Percentiles rank a stretch among this genome's conserved stretches.
These are phyloP conservation scores for Hyparrhenia diplandra DNA, from an alignment of 176 grass and related monocot genomes.

Conservation along the genomic window DNA sequence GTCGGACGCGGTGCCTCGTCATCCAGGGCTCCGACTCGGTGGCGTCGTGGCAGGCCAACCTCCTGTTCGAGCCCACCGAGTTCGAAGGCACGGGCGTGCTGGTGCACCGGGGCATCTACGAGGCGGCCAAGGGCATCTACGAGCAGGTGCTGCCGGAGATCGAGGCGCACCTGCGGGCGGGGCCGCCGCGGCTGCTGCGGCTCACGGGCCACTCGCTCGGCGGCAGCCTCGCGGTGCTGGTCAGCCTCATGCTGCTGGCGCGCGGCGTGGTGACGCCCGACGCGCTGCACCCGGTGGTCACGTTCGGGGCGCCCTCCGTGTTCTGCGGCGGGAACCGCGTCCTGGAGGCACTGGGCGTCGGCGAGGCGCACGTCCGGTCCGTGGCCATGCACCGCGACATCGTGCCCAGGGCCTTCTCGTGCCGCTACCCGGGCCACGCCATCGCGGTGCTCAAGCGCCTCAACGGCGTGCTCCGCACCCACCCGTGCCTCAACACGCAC, in stretches of 20 bases:
- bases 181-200: slow-evolving; percentile 41
- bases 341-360: slow-evolving; percentile 64
- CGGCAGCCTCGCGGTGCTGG: slow-evolving; percentile 85
- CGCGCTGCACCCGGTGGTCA: slow-evolving; percentile 66
- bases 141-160: slow-evolving; percentile 79
- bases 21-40: slow-evolving; percentile 98
- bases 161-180: slow-evolving; percentile 37
- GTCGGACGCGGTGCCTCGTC: slow-evolving; percentile 70
- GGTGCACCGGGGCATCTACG: slow-evolving; percentile 96
- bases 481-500: slow-evolving; percentile 85
- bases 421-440: slow-evolving; percentile 79
- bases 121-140: slow-evolving; percentile 95
- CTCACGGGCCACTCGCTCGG: slow-evolving; percentile 96
- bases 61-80: slow-evolving; percentile 88
- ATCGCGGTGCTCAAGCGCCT: slow-evolving; percentile 71
- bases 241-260: slow-evolving; percentile 80
- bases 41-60: slow-evolving; percentile 96
- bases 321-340: slow-evolving; percentile 80
- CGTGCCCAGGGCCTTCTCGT: slow-evolving; percentile 95
- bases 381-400: slow-evolving; percentile 97
- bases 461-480: slow-evolving; percentile 64
- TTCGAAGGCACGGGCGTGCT: slow-evolving; percentile 78
- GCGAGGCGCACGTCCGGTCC: slow-evolving; percentile 56
- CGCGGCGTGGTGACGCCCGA: slow-evolving; percentile 39
- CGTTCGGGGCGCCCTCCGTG: slow-evolving; percentile 86